Evolutionary conservation across 106 monocot species (phyloP), one percentile per base, ranked within the genome.

Genomic region (Amphibolis antarctica): DNA sequence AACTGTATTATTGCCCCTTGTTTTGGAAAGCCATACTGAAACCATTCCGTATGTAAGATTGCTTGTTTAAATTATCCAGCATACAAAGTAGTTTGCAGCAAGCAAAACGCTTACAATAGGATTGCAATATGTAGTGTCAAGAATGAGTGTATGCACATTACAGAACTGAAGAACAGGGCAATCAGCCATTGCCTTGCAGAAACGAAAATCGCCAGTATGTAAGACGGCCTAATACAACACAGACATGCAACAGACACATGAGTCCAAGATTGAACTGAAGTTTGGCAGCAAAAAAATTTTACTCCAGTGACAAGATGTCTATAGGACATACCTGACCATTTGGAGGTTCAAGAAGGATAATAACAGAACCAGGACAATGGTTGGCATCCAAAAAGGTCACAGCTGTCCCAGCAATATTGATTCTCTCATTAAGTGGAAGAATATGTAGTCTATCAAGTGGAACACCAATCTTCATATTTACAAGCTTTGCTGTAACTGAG

Each of bases 21-120:
- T 62, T 82, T 91, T 53, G 96, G 96, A 74, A 98, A 98, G 62
- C 87, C 86, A 74, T 91, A 98, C 96, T 98, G 82, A 68, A 82
- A 7, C 53, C 18, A 53, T 53, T 1, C 23, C 24, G 54, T n/a
- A 17, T 56, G 48, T 17, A 3, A n/a, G 48, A 9, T 1, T 49
- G 48, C 48, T 49, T 49, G 11, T 14, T 49, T 13, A 49, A 49
- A 12, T 49, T 0, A 36, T 36, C 7, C 36, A 36, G 36, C 36
- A 36, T 36, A 27, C 14, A 57, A 59, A 23, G 20, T 4, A 48
- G 60, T 0, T n/a, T 18, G 44, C 23, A 26, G 22, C 17, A 28
- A 3, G 42, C 18, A 46, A 70, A 60, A 57, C 17, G 9, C 79
- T 67, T 84, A 87, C 96, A 66, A 81, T 84, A 18, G 90, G 87